Conservation (phyloP, 2,329 filamentous ascomycete genomes). For the Colletotrichum viniferum region DNA sequence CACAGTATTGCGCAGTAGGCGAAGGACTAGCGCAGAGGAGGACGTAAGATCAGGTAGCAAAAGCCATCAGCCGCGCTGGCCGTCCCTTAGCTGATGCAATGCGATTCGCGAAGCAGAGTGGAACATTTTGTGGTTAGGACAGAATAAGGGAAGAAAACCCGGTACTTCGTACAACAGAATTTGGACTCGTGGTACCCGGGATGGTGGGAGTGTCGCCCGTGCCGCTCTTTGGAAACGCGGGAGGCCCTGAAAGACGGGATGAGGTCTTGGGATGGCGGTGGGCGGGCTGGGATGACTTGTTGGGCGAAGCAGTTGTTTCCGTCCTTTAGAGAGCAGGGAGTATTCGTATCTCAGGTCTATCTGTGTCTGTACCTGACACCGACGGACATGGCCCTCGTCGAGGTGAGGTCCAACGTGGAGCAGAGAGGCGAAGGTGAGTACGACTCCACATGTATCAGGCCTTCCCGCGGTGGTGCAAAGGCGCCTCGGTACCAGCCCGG, state of each 20-base stretch:
- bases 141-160: not conserved
- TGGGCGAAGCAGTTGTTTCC: not conserved
- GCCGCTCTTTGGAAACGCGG: not conserved
- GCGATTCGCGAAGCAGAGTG: constrained; percentile 2
- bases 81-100: not conserved
- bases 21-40: not conserved
- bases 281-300: not conserved
- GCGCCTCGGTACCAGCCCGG: not conserved
- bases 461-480: not conserved
- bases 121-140: not conserved
- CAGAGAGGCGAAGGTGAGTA: not conserved
- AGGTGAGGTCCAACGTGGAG: not conserved
- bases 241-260: not conserved
- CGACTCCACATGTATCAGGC: not conserved
- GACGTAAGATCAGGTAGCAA: not conserved
- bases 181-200: not conserved
- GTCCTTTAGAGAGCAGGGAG: not conserved
- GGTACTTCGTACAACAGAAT: not conserved
- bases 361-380: not conserved
- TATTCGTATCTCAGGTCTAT: not conserved
- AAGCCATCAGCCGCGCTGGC: not conserved
- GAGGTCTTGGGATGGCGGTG: not conserved
- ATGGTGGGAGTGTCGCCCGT: not conserved
- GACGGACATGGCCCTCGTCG: not conserved
- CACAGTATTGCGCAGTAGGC: not conserved